Conservation (phyloP, 108 stramenopile species). For the Stephanodiscus minutulus region DNA sequence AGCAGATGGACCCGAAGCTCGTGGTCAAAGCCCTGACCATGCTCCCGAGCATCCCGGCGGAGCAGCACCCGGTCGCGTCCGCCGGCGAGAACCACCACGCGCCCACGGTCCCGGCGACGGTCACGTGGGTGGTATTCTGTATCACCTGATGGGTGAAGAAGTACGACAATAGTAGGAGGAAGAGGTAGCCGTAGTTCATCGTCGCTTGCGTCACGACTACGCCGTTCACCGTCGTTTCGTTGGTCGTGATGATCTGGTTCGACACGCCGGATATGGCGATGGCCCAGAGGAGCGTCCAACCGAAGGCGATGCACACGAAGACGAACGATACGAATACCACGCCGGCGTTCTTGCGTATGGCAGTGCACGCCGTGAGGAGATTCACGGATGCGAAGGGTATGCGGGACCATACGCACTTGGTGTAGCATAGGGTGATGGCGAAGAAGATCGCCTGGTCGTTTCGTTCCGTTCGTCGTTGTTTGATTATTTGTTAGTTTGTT, state of each 20-base stretch:
- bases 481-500: background rate
- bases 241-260: conserved; percentile 47
- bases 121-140: conserved; percentile 79
- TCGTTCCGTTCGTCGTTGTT: no score
- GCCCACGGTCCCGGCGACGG: conserved; percentile 85
- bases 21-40: conserved; percentile 63
- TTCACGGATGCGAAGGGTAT: conserved; percentile 88
- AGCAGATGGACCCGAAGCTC: conserved; percentile 80
- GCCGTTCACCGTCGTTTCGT: background rate
- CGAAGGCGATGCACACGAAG: conserved; percentile 65
- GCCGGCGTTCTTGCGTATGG: conserved; percentile 73
- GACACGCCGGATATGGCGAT: conserved; percentile 55
- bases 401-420: conserved; percentile 51
- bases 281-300: conserved; percentile 72
- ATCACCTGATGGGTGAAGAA: conserved; percentile 86
- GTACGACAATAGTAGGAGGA: conserved; percentile 76
- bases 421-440: conserved; percentile 61
- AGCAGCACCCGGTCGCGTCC: conserved; percentile 68
- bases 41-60: conserved; percentile 56
- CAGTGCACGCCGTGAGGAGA: conserved; percentile 73
- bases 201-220: background rate
- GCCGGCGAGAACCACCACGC: conserved; percentile 88
- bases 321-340: conserved; percentile 65
- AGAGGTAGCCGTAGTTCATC: conserved; percentile 67
- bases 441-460: conserved; percentile 65